Percentiles rank a stretch among this genome's conserved stretches.
Conservation (phyloP, 371 early-diverging fungal species). For the Mycotypha africana region DNA sequence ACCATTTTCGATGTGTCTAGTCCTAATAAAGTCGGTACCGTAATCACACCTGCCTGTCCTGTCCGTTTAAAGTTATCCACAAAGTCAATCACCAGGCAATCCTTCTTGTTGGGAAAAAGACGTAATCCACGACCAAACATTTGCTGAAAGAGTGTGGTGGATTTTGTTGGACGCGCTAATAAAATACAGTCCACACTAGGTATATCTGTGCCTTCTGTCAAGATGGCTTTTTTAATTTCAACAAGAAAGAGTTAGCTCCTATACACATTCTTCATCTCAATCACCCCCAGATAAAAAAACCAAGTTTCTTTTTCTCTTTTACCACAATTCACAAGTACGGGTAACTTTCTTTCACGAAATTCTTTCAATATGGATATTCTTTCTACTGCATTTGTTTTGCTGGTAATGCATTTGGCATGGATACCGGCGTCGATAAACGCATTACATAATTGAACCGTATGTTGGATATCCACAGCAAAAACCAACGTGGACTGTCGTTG, state of each 20-base stretch:
- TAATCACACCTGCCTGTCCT: slow-evolving; percentile 43
- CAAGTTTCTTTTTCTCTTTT: slow-evolving; percentile 5
- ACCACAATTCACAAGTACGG: slow-evolving; percentile 88
- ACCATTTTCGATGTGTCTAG: slow-evolving; percentile 44
- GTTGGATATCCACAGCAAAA: slow-evolving; percentile 84
- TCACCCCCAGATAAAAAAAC: neutral
- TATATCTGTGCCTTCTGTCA: slow-evolving; percentile 88
- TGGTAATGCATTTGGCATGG: slow-evolving; percentile 60
- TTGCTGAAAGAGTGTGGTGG: slow-evolving; percentile 80
- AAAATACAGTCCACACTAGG: slow-evolving; percentile 85
- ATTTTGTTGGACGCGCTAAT: slow-evolving; percentile 85
- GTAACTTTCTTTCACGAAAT: slow-evolving; percentile 63
- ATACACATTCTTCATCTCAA: neutral
- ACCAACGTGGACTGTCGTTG: slow-evolving; percentile 67
- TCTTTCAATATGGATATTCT: slow-evolving; percentile 51
- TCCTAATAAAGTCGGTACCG: slow-evolving; percentile 66
- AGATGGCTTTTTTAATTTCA: slow-evolving; percentile 29
- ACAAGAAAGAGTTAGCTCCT: too few species aligned
- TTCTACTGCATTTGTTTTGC: slow-evolving; percentile 46
- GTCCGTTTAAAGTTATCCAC: slow-evolving; percentile 55
- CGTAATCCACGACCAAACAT: slow-evolving; percentile 95
- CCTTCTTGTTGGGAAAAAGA: slow-evolving; percentile 53
- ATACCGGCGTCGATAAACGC: slow-evolving; percentile 58
- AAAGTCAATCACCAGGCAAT: slow-evolving; percentile 87
- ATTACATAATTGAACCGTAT: slow-evolving; percentile 55